Evolutionary conservation across 192 early-diverging fungal species (phyloP).

Genomic region (Backusella liffmaniae): DNA sequence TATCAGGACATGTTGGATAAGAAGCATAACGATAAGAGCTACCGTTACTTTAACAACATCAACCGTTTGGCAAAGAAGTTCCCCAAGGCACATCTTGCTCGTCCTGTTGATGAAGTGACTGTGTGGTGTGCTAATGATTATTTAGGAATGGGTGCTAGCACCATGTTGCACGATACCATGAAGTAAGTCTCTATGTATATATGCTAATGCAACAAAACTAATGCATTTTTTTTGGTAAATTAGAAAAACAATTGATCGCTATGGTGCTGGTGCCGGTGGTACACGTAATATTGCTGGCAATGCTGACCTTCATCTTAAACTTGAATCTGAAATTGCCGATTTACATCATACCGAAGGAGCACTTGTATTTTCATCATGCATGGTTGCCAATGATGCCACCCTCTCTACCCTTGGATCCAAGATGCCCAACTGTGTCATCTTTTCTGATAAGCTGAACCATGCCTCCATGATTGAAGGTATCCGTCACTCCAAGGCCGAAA

Average conservation of each 20-base stretch:
- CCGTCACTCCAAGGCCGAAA: conserved; percentile 80
- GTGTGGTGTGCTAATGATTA: conserved; percentile 99
- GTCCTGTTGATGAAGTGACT: conserved; percentile 81
- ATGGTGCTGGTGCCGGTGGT: conserved; percentile 97
- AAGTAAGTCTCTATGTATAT: conserved; percentile 57
- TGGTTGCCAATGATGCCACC: conserved; percentile 96
- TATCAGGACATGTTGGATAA: conserved; percentile 86
- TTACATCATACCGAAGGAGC: conserved; percentile 90
- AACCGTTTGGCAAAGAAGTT: conserved; percentile 91
- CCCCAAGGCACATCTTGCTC: conserved; percentile 90
- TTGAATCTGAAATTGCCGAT: conserved; percentile 87
- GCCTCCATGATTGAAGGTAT: conserved; percentile 99
- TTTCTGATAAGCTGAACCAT: conserved; percentile 92
- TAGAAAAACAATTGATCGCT: conserved; percentile 81
- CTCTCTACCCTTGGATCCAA: conserved; percentile 84
- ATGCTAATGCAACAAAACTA: neutral
- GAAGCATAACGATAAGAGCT: conserved; percentile 95
- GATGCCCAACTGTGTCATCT: conserved; percentile 89
- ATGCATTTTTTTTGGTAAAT: neutral
- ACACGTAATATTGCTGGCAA: conserved; percentile 99
- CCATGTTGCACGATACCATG: conserved; percentile 83
- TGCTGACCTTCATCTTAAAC: conserved; percentile 85
- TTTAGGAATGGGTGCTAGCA: conserved; percentile 92
- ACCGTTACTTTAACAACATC: conserved; percentile 99
- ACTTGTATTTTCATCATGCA: conserved; percentile 95